phyloP scores from a whole-genome alignment of 2,329 filamentous ascomycete species.

The Sphaerostilbella broomeana region DNA sequence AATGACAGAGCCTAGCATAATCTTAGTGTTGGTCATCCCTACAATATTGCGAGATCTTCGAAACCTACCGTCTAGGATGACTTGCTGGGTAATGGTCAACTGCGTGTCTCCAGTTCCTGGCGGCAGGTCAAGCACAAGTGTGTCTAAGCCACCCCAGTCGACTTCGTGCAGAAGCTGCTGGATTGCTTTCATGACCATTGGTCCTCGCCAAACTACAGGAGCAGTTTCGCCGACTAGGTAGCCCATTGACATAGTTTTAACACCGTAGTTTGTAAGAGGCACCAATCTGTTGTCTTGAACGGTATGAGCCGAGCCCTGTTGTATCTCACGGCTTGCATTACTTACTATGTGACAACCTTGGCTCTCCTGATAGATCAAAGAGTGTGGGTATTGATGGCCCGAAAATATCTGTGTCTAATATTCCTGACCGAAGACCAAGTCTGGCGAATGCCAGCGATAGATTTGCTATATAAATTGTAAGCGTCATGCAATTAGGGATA shows the following conservation, averaged over 20 bases:
- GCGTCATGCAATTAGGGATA: no score
- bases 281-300: constrained; percentile 67
- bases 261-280: constrained; percentile 86
- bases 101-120: constrained; percentile 95
- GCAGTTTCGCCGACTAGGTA: constrained; percentile 76
- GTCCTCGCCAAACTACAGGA: constrained; percentile 87
- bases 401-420: constrained; percentile 94
- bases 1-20: constrained; percentile 61
- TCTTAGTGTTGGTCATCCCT: neutral
- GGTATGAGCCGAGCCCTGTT: constrained; percentile 9
- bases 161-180: constrained; percentile 95
- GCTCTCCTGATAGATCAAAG: constrained; percentile 73
- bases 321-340: constrained; percentile 11
- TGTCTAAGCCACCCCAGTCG: constrained; percentile 82
- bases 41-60: neutral
- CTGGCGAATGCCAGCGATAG: constrained; percentile 81
- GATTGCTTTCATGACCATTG: constrained; percentile 97
- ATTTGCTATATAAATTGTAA: constrained; percentile 49
- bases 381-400: constrained; percentile 91
- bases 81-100: constrained; percentile 91
- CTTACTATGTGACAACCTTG: constrained; percentile 65
- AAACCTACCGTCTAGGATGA: constrained; percentile 73
- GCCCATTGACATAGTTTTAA: constrained; percentile 99
- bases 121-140: constrained; percentile 84
- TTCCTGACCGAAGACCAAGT: constrained; percentile 72